Percentiles rank a stretch among this genome's conserved stretches.
Conservation (phyloP, 371 early-diverging fungal species). For the Saksenaea vasiformis region DNA sequence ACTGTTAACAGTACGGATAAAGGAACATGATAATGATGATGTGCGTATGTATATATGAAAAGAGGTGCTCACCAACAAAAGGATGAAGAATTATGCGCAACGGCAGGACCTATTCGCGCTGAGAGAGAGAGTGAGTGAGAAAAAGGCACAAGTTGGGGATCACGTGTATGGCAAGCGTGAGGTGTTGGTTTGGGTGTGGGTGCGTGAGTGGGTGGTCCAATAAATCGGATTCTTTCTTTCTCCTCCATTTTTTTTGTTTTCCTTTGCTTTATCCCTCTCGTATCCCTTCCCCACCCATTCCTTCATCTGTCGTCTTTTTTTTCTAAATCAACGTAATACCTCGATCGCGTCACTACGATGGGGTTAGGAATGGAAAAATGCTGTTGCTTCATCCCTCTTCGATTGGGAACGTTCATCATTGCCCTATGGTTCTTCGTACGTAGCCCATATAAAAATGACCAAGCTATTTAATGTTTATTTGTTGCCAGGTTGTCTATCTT, state of each 20-base stretch:
- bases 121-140: too few species aligned
- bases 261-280: conserved; percentile 5
- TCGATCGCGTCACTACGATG: conserved; percentile 21
- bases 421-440: conserved; percentile 53
- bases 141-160: too few species aligned
- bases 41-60: too few species aligned
- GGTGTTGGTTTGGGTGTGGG: too few species aligned
- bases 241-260: background rate
- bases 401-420: conserved; percentile 47
- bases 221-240: conserved; percentile 1
- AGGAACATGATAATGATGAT: too few species aligned
- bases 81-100: too few species aligned
- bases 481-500: conserved; percentile 36
- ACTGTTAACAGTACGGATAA: too few species aligned
- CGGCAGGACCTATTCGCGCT: too few species aligned
- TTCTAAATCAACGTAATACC: conserved; percentile 1
- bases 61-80: too few species aligned
- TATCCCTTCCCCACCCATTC: background rate
- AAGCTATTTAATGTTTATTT: background rate
- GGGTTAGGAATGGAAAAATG: conserved; percentile 51
- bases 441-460: background rate
- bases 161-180: too few species aligned
- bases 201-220: background rate
- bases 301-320: conserved; percentile 5
- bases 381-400: conserved; percentile 48